Evolutionary conservation across 208 protist genomes (phyloP).

Genomic region (Zelonia costaricensis): DNA sequence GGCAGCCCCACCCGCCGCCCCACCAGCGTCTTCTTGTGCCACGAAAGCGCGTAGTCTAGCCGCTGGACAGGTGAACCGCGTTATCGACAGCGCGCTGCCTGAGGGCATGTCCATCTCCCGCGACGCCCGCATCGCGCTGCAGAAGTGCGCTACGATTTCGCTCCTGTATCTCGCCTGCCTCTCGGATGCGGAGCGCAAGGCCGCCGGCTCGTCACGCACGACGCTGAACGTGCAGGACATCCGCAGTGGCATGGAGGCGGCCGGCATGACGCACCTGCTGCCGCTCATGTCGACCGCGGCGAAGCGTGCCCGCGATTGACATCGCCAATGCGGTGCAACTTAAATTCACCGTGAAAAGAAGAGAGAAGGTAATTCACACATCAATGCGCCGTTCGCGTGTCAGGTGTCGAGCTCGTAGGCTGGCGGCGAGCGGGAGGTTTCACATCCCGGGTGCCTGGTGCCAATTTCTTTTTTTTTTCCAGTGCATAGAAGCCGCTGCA

Average conservation of each 20-base stretch:
- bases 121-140: conserved; percentile 69
- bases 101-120: conserved; percentile 65
- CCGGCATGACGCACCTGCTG: conserved; percentile 71
- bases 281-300: conserved; percentile 45
- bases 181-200: conserved; percentile 62
- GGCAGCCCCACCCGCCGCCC: background rate
- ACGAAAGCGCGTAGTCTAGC: conserved; percentile 46
- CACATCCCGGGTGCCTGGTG: too few species aligned
- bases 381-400: too few species aligned
- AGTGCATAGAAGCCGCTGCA: too few species aligned
- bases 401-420: too few species aligned
- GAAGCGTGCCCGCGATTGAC: conserved; percentile 50
- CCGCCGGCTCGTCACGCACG: conserved; percentile 41
- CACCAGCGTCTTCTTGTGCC: background rate
- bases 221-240: conserved; percentile 75
- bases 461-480: too few species aligned
- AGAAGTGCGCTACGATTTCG: conserved; percentile 76
- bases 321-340: too few species aligned
- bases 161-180: conserved; percentile 76
- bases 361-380: too few species aligned
- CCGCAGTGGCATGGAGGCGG: conserved; percentile 55
- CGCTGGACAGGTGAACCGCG: conserved; percentile 70
- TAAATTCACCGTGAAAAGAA: too few species aligned
- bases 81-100: conserved; percentile 55
- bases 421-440: too few species aligned